Evolutionary conservation across 2,329 filamentous ascomycete genomes (phyloP).

Genomic region (Aspergillus texensis): DNA sequence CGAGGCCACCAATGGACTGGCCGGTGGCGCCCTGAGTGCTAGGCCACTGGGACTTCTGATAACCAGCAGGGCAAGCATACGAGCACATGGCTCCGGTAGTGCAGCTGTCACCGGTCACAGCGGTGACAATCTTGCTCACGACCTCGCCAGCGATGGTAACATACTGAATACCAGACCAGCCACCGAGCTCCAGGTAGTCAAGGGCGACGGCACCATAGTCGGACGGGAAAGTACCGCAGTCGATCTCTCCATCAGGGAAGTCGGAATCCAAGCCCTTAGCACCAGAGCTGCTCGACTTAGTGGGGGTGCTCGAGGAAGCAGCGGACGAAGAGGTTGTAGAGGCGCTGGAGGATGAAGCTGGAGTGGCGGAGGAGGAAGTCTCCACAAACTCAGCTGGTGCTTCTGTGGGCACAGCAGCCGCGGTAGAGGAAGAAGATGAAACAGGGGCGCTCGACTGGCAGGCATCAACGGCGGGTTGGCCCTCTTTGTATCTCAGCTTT

Average conservation of each 20-base stretch:
- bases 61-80: constrained; percentile 88
- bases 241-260: constrained; percentile 75
- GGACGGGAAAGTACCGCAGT: constrained; percentile 74
- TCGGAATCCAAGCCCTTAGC: constrained; percentile 62
- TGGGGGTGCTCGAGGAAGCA: constrained; percentile 26
- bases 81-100: constrained; percentile 74
- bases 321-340: constrained; percentile 19
- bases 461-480: constrained; percentile 61
- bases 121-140: constrained; percentile 69
- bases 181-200: constrained; percentile 68
- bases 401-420: constrained; percentile 33
- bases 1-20: constrained; percentile 85
- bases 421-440: constrained; percentile 38
- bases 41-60: constrained; percentile 93
- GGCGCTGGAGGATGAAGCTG: constrained; percentile 19
- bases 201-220: constrained; percentile 77
- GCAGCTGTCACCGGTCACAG: constrained; percentile 64
- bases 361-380: constrained; percentile 29
- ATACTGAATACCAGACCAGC: constrained; percentile 80
- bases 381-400: constrained; percentile 55
- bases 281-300: constrained; percentile 31
- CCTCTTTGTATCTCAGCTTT: constrained; percentile 64
- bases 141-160: constrained; percentile 54
- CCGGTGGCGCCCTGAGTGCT: constrained; percentile 72
- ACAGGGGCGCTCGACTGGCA: constrained; percentile 42